phyloP scores from a whole-genome alignment of 345 rosid genomes.

The Cardiospermum halicacabum region DNA sequence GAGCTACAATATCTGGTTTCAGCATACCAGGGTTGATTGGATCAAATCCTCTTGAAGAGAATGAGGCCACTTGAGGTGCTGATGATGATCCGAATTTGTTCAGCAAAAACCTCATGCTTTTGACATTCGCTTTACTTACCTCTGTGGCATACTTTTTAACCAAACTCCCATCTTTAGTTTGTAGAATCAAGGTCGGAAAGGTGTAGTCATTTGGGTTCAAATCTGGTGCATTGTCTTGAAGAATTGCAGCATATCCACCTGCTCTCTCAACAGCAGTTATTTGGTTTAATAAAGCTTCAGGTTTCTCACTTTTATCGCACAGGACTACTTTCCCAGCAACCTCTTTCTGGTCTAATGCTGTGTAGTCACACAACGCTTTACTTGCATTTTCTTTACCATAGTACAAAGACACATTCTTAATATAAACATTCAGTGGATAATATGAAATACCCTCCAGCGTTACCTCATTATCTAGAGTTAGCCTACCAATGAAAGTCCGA shows the following conservation, averaged over 20 bases:
- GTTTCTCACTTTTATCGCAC: conserved; percentile 11
- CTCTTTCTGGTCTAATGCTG: conserved; percentile 23
- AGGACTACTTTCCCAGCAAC: conserved; percentile 32
- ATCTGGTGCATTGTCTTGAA: conserved; percentile 13
- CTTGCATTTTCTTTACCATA: conserved; percentile 15
- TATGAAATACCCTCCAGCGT: conserved; percentile 28
- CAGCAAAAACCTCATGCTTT: conserved; percentile 17
- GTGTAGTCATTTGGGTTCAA: conserved; percentile 10
- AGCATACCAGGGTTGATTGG: conserved; percentile 30
- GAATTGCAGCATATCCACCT: conserved; percentile 33
- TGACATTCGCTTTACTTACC: conserved; percentile 18
- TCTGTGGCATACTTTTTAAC: conserved; percentile 11
- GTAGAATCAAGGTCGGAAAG: conserved; percentile 22
- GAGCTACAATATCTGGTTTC: conserved; percentile 42
- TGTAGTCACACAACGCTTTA: conserved; percentile 15
- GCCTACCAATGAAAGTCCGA: conserved; percentile 24
- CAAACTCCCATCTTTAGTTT: conserved; percentile 6
- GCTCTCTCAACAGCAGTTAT: conserved; percentile 16
- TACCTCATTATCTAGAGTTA: conserved; percentile 23
- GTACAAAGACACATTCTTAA: conserved; percentile 19
- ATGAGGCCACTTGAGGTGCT: conserved; percentile 53
- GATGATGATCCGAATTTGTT: conserved; percentile 27
- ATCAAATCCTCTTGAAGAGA: conserved; percentile 64
- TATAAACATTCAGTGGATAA: conserved; percentile 24
- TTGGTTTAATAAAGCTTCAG: conserved; percentile 8